Conservation (phyloP, 1,284 basidiomycete species). For the Irpex sp. region DNA sequence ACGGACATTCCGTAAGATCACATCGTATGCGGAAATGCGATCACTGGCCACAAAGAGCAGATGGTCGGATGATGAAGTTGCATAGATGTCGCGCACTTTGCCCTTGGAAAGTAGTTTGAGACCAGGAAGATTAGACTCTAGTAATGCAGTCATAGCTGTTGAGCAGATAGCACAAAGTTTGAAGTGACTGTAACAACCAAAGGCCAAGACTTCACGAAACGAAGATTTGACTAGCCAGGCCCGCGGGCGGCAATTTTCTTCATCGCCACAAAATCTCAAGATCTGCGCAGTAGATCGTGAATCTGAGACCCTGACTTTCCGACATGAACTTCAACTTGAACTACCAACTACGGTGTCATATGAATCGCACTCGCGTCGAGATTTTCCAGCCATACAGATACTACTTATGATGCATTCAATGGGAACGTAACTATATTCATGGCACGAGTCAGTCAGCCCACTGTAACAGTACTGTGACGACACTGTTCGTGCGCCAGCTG, state of each 20-base stretch:
- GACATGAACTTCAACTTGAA: too few relatives aligned
- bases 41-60: constrained; percentile 95
- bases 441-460: too few relatives aligned
- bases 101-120: constrained; percentile 76
- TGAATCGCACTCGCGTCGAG: too few relatives aligned
- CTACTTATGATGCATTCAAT: too few relatives aligned
- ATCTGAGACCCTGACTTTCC: too few relatives aligned
- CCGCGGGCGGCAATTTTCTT: background rate
- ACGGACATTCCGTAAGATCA: constrained; percentile 87
- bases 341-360: too few relatives aligned
- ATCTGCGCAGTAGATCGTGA: too few relatives aligned
- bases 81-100: constrained; percentile 93
- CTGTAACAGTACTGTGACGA: too few relatives aligned
- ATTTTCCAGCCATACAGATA: too few relatives aligned
- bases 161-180: background rate
- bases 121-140: constrained; percentile 50
- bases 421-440: too few relatives aligned
- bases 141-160: constrained; percentile 32
- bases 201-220: background rate
- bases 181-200: background rate
- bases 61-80: constrained; percentile 60
- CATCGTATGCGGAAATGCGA: constrained; percentile 96
- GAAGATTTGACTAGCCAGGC: background rate
- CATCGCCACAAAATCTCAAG: too few relatives aligned
- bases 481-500: too few relatives aligned